Conservation (phyloP, 2,329 filamentous ascomycete species). For the Talaromyces funiculosus region DNA sequence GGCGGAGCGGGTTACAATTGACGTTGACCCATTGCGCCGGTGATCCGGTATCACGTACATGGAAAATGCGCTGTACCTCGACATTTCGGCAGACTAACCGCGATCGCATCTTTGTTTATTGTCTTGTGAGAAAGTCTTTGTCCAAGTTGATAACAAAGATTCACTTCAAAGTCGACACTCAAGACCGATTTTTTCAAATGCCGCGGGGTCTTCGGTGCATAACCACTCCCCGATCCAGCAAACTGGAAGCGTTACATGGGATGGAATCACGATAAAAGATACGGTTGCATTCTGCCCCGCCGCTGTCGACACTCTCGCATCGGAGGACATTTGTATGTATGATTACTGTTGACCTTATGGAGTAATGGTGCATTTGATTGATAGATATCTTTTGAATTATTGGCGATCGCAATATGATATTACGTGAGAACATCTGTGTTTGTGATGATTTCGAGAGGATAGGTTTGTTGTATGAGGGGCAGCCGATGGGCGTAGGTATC, state of each 20-base stretch:
- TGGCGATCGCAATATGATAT: neutral
- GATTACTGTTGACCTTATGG: neutral
- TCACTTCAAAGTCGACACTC: neutral
- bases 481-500: neutral
- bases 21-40: neutral
- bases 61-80: neutral
- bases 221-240: neutral
- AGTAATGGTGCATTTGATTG: neutral
- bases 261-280: conserved; percentile 3
- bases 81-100: neutral
- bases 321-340: neutral
- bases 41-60: neutral
- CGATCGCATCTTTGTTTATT: neutral
- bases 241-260: neutral
- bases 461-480: neutral
- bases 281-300: conserved; percentile 7
- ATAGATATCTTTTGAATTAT: neutral
- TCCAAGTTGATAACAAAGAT: neutral
- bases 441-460: neutral
- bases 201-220: neutral
- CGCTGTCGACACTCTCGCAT: neutral
- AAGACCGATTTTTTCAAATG: neutral
- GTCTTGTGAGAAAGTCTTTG: neutral
- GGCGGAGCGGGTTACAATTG: neutral
- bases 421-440: neutral